Evolutionary conservation across 1,284 basidiomycete genomes (phyloP).

Genomic region (Microstroma glucosiphilum): DNA sequence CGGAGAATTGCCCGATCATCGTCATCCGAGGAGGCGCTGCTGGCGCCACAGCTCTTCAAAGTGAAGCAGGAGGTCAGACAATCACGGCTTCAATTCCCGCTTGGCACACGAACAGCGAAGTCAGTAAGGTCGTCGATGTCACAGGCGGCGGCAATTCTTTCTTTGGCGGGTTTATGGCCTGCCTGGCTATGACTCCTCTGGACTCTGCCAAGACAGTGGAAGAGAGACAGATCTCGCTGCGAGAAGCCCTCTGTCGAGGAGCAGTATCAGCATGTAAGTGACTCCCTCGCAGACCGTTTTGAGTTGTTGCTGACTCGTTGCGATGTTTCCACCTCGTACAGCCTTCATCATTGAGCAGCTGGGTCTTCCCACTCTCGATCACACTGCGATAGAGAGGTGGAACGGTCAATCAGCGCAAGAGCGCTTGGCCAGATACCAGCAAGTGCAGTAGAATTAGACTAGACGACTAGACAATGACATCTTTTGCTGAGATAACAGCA

Average conservation of each 20-base stretch:
- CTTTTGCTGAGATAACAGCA: no score
- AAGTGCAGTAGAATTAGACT: no score
- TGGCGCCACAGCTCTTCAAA: background rate
- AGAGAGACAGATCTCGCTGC: background rate
- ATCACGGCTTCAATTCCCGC: conserved; percentile 1
- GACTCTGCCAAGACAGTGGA: background rate
- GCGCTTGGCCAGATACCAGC: background rate
- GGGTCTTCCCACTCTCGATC: background rate
- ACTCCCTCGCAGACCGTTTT: background rate
- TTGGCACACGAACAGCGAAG: conserved; percentile 8
- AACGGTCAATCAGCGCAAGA: background rate
- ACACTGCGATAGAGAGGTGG: background rate
- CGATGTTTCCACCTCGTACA: background rate
- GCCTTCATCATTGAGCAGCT: background rate
- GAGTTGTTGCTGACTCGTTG: background rate
- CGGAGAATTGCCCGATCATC: background rate
- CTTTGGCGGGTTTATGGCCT: conserved; percentile 11
- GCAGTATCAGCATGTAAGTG: background rate
- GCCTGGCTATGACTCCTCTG: background rate
- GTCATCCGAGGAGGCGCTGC: conserved; percentile 5
- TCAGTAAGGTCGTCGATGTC: conserved; percentile 10
- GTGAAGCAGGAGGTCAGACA: background rate
- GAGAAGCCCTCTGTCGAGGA: background rate
- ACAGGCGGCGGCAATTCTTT: conserved; percentile 15
- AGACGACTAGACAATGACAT: no score